These are phyloP conservation scores for Talaromyces proteolyticus DNA, from an alignment of 495 filamentous ascomycete genomes.

Conservation along the genomic window DNA sequence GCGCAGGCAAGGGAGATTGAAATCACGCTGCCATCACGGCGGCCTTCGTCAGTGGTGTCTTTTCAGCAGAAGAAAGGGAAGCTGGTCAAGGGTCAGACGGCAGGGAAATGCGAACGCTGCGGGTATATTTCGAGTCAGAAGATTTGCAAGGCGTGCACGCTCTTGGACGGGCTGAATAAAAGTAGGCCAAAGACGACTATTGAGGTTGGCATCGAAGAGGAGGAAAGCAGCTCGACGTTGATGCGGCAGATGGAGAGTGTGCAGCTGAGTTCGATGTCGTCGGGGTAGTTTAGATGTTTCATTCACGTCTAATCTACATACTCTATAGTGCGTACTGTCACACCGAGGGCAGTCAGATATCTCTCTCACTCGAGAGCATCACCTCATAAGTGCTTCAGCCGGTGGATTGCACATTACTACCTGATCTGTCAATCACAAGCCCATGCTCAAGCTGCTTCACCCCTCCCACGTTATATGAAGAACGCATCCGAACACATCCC, in stretches of 20 bases:
- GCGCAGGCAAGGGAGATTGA: constrained; percentile 66
- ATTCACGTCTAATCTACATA: background rate
- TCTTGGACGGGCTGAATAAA: constrained; percentile 89
- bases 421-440: no score
- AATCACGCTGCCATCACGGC: constrained; percentile 40
- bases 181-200: constrained; percentile 76
- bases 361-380: no score
- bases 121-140: constrained; percentile 93
- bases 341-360: no score
- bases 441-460: no score
- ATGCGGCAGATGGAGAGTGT: constrained; percentile 49
- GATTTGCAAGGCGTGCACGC: constrained; percentile 90
- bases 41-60: background rate
- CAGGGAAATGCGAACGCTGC: constrained; percentile 79
- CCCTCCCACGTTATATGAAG: no score
- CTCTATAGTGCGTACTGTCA: no score
- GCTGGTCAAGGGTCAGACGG: constrained; percentile 56
- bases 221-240: constrained; percentile 49
- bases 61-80: constrained; percentile 17
- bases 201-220: constrained; percentile 44
- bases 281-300: background rate
- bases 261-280: constrained; percentile 29
- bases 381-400: no score
- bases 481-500: no score
- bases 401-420: no score